A percentile compares a stretch with the other conserved stretches of the same genome.
Conservation (phyloP, 2,329 filamentous ascomycete genomes). For the Sporothrix phasma region DNA sequence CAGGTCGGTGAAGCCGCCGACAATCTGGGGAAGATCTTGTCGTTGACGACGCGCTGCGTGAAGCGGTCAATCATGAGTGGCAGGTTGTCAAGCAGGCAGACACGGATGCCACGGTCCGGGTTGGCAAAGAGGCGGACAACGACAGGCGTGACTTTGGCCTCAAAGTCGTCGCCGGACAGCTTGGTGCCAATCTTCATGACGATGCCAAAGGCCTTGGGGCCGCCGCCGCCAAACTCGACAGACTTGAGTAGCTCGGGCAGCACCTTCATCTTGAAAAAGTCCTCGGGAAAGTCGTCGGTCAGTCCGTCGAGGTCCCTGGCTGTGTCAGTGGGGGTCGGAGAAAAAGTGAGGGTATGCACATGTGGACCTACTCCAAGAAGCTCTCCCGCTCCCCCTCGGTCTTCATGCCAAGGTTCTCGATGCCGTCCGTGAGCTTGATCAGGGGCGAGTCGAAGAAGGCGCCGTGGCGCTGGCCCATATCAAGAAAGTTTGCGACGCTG, state of each 20-base stretch:
- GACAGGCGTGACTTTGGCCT: slow-evolving; percentile 71
- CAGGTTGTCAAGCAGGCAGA: slow-evolving; percentile 81
- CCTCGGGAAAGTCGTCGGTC: slow-evolving; percentile 89
- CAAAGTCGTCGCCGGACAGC: slow-evolving; percentile 81
- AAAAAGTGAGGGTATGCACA: not conserved
- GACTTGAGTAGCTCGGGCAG: slow-evolving; percentile 94
- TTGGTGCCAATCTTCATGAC: slow-evolving; percentile 88
- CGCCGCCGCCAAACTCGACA: slow-evolving; percentile 95
- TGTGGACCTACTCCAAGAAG: slow-evolving; percentile 55
- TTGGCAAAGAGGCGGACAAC: slow-evolving; percentile 80
- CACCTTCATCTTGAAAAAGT: slow-evolving; percentile 96
- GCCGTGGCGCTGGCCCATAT: slow-evolving; percentile 72
- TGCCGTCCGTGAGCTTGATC: slow-evolving; percentile 84
- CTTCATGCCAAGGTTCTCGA: slow-evolving; percentile 88
- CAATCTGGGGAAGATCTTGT: slow-evolving; percentile 93
- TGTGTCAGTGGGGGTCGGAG: not conserved
- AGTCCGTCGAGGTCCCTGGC: slow-evolving; percentile 66
- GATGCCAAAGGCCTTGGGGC: slow-evolving; percentile 77
- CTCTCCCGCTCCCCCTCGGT: slow-evolving; percentile 71
- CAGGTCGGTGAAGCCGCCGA: slow-evolving; percentile 88
- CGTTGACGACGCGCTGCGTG: slow-evolving; percentile 79
- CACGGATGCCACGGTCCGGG: slow-evolving; percentile 82
- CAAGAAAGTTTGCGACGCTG: slow-evolving; percentile 75
- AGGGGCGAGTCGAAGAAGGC: slow-evolving; percentile 89
- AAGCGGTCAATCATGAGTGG: slow-evolving; percentile 86